Evolutionary conservation across 345 rosid genomes (phyloP).

Genomic region (Pistacia vera): DNA sequence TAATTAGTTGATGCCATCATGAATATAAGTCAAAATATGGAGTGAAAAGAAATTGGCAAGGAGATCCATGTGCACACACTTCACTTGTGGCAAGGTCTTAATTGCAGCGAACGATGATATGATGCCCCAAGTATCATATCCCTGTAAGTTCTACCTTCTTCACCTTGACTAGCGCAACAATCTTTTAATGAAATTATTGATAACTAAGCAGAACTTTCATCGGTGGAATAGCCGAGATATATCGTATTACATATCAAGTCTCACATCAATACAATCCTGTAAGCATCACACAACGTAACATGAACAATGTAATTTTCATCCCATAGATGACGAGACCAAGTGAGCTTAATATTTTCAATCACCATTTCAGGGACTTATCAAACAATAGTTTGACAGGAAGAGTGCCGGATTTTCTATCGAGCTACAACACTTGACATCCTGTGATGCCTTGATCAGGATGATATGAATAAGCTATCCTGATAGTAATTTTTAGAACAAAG

Average conservation of each 20-base stretch:
- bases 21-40: constrained; percentile 33
- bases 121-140: constrained; percentile 25
- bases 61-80: constrained; percentile 50
- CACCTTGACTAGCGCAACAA: too few species aligned
- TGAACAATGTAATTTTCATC: too few species aligned
- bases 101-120: constrained; percentile 27
- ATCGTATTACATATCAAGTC: too few species aligned
- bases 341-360: too few species aligned
- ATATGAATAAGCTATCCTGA: too few species aligned
- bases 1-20: constrained; percentile 39
- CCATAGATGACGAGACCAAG: too few species aligned
- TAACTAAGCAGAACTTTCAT: constrained; percentile 37
- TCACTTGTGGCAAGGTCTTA: constrained; percentile 21
- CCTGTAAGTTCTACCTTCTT: too few species aligned
- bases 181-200: neutral
- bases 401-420: constrained; percentile 43
- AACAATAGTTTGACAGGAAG: constrained; percentile 46
- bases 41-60: constrained; percentile 17
- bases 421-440: constrained; percentile 30
- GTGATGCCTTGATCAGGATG: neutral
- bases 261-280: too few species aligned
- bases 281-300: too few species aligned
- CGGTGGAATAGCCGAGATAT: too few species aligned
- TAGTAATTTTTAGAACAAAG: too few species aligned
- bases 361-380: constrained; percentile 5